Base-by-base conservation (phyloP, 2,329 filamentous ascomycete genomes). In the Cordyceps fumosorosea region DNA sequence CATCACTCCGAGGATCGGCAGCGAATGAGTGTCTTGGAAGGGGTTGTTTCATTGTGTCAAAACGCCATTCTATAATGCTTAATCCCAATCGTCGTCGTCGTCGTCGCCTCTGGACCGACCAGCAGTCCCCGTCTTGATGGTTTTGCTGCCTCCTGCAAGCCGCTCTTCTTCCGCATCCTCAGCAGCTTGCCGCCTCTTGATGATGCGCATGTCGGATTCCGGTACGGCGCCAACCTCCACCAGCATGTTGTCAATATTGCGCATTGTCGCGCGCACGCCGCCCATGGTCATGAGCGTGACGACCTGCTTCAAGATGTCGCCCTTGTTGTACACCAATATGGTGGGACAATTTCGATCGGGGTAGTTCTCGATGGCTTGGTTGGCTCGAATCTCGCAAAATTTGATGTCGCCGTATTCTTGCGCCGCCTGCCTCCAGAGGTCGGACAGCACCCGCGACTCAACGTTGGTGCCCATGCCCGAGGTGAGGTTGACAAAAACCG, bases 291-390 rank as follows among this genome's bases (percentile, higher is more conserved):
- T 83, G 66, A 99, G 77, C 4, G 93, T 98, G n/a, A 99, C 89
- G 57, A 97, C 77, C 76, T 99, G 95, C 77, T 87, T 91, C 72
- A 87, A 87, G 67, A 99, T 96, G 72, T 99, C 91, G 20, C 91
- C 92, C 69, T 96, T 91, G 72, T 88, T 89, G 77, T 99, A 99
- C 0, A 96, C 84, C 65, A 99, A 73, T 42, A 99, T 91, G 0
- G 95, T 99, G 1, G 95, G 95, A 63, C 92, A 96, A 74, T 99
- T 99, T 62, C 84, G 84, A 70, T 98, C 95, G 1, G 95, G 95
- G 74, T 99, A 99, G 47, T 91, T 91, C 74, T 98, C 95, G 68
- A 99, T 97, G 63, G 95, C 96, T 77, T 97, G 86, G 71, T 91
- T 88, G 7, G 88, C 95, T 68, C 88, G 85, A 68, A 99, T 98